Evolutionary conservation across 208 protist genomes (phyloP), one percentile per base, ranked within the genome.

Genomic region (Trichomonas tenax): DNA sequence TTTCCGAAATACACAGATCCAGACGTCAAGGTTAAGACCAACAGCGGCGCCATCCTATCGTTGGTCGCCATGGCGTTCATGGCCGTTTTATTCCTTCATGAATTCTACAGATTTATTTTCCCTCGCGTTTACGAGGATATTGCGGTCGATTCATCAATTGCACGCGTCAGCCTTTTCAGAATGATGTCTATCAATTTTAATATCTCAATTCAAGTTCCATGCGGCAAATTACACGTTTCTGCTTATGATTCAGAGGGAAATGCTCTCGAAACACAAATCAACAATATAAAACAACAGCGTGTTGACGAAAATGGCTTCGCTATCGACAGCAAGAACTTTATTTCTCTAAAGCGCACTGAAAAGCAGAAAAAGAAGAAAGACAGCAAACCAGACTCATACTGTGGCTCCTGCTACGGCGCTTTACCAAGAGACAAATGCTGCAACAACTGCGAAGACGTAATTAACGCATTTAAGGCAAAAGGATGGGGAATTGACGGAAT

Each of bases 1-100:
- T 93, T 93, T 31, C 86, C 86, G 15, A 93, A 93, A 38, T 93
- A 51, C 46, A 40, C 86, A 93, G 86, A 93, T 93, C 26, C 86
- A 93, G 86, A 93, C 38, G 86, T 93, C 11, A 93, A 93, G 31
- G 44, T 93, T 51, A 93, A 93, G 17, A 93, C 86, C 4, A 58
- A 58, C 15, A 26, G 44, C 6, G 86, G 86, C n/a, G 86, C 86
- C n/a, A n/a, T 93, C 15, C 36, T 93, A 23, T 44, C n/a, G 0
- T 26, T 93, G 26, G n/a, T 93, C 14, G 44, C 86, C 1, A 51
- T 93, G 14, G 3, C 10, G 21, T 21, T 44, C 8, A 93, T 93
- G 86, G 11, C 86, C 17, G 31, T 93, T 51, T 51, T 93, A 51
- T 93, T 93, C 44, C 44, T 48, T 14, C 86, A 93, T 15, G 86